phyloP scores from a whole-genome alignment of 768 basidiomycete genomes.

The Trametes maxima region DNA sequence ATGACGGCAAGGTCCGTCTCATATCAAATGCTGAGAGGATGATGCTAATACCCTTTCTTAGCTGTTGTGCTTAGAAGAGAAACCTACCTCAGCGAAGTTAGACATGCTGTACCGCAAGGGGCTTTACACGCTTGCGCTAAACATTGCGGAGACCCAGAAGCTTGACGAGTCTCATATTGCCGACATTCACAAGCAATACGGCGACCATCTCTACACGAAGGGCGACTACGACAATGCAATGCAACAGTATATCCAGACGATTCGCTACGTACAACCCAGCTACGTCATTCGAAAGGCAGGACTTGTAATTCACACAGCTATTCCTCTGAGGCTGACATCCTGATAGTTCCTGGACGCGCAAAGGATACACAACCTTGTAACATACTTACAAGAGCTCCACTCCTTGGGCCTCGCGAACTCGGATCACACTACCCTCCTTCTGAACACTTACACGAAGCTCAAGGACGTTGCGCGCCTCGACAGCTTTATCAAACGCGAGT shows the following conservation, averaged over 20 bases:
- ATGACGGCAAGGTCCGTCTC: conserved; percentile 68
- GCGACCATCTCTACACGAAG: conserved; percentile 88
- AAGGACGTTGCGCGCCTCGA: conserved; percentile 89
- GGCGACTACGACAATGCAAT: conserved; percentile 93
- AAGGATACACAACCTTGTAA: conserved; percentile 91
- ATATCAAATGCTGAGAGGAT: neutral
- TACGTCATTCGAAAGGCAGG: conserved; percentile 95
- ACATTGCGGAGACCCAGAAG: conserved; percentile 77
- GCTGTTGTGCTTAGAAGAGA: conserved; percentile 72
- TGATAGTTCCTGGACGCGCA: conserved; percentile 93
- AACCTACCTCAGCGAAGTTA: conserved; percentile 81
- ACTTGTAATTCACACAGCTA: neutral
- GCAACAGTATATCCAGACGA: conserved; percentile 89
- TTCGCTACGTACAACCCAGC: conserved; percentile 87
- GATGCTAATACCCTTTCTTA: conserved; percentile 31
- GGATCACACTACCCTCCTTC: conserved; percentile 93
- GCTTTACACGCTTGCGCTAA: conserved; percentile 78
- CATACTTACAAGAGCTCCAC: conserved; percentile 95
- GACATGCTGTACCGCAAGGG: conserved; percentile 83
- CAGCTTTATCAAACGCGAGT: conserved; percentile 89
- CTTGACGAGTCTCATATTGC: conserved; percentile 76
- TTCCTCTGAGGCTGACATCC: conserved; percentile 8
- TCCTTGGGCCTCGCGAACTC: conserved; percentile 87
- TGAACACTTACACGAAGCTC: conserved; percentile 97
- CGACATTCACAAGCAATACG: conserved; percentile 88